These are phyloP conservation scores for Pinus taeda DNA, from an alignment of 75 land plant genomes.

Conservation along the genomic window DNA sequence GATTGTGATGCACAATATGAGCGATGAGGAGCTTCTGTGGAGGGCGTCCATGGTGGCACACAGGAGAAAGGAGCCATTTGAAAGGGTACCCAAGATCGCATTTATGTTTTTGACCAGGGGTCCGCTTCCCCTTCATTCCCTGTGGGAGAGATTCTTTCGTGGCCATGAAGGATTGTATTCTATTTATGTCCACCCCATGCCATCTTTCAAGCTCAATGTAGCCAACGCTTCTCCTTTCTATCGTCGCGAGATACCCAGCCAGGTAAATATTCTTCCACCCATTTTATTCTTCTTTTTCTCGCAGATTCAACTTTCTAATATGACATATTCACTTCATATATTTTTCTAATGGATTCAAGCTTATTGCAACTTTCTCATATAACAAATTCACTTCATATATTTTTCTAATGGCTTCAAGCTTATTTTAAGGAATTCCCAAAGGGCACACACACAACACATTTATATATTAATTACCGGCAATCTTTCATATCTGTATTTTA, in stretches of 20 bases:
- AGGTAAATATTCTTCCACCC: conserved; percentile 29
- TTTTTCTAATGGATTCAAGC: too few species aligned
- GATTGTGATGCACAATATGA: conserved; percentile 31
- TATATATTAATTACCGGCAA: too few species aligned
- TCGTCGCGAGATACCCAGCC: conserved; percentile 62
- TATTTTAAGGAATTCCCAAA: too few species aligned
- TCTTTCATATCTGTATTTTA: too few species aligned
- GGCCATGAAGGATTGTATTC: conserved; percentile 53
- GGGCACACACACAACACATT: too few species aligned
- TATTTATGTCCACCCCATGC: conserved; percentile 57
- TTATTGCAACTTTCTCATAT: too few species aligned
- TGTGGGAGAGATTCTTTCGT: conserved; percentile 69
- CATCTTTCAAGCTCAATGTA: conserved; percentile 39
- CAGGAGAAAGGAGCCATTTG: conserved; percentile 30
- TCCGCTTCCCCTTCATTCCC: conserved; percentile 58
- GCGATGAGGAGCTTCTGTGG: conserved; percentile 53
- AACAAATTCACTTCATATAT: too few species aligned
- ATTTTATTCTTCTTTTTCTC: too few species aligned
- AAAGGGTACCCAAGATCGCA: conserved; percentile 56
- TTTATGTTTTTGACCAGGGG: conserved; percentile 73
- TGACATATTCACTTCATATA: too few species aligned
- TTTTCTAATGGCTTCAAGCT: too few species aligned
- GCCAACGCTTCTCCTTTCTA: conserved; percentile 36
- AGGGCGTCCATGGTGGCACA: conserved; percentile 46
- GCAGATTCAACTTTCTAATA: too few species aligned